Conservation (phyloP, 139 green algal species). For the Closterium sp. region DNA sequence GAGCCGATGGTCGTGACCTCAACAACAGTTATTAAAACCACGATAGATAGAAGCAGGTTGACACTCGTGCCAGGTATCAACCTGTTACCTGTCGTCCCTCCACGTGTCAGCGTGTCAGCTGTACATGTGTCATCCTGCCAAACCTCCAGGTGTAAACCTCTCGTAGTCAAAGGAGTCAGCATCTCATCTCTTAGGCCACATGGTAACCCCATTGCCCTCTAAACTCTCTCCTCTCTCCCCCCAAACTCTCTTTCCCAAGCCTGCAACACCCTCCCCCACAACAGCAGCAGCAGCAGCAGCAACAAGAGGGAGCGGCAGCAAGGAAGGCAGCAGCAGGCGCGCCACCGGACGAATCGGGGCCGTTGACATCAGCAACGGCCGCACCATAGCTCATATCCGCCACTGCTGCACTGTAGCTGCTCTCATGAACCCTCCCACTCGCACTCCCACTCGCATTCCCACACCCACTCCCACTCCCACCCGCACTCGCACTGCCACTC, state of each 20-base stretch:
- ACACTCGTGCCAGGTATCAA: background rate
- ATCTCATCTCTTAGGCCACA: background rate
- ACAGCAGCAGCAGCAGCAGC: background rate
- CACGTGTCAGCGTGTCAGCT: background rate
- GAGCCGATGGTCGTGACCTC: too few species aligned
- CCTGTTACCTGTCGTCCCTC: background rate
- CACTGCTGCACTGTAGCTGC: background rate
- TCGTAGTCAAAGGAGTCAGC: background rate
- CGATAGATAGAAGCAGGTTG: background rate
- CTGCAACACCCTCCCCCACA: background rate
- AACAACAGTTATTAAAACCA: background rate
- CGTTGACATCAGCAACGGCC: background rate
- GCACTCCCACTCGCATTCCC: background rate
- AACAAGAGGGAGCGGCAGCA: background rate
- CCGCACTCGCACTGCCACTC: background rate
- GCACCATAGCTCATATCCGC: background rate
- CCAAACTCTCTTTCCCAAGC: background rate
- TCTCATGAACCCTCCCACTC: background rate
- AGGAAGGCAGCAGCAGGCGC: background rate
- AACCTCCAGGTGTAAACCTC: background rate
- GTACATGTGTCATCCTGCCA: background rate
- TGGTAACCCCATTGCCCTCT: background rate
- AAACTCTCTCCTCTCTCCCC: background rate
- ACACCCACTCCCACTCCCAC: background rate
- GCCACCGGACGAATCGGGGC: background rate